These are phyloP conservation scores for Neurospora sp. DNA, from an alignment of 2,329 filamentous ascomycete species.

Conservation along the genomic window DNA sequence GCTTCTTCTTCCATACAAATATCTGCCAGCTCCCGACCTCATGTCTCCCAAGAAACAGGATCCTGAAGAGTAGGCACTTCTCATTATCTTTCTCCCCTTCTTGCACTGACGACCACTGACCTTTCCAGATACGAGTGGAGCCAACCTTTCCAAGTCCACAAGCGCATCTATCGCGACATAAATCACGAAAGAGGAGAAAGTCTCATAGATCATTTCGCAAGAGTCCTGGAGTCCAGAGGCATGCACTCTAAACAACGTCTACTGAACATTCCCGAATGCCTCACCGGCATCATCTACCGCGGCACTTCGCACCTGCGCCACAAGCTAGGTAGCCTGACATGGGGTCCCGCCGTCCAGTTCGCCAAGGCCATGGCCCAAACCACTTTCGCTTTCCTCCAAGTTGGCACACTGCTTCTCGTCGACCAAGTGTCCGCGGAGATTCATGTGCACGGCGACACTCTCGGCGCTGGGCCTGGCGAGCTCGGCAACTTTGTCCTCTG, in stretches of 20 bases:
- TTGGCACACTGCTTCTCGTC: constrained; percentile 37
- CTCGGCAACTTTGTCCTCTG: constrained; percentile 23
- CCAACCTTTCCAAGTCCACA: neutral
- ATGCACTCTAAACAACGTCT: neutral
- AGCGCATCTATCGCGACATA: neutral
- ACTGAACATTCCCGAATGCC: neutral
- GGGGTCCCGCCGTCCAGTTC: constrained; percentile 34
- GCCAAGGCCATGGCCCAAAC: constrained; percentile 36
- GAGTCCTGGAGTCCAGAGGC: neutral
- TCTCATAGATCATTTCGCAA: neutral
- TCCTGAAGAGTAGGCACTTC: neutral
- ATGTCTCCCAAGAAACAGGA: neutral
- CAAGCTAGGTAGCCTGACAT: constrained; percentile 34
- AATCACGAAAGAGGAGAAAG: neutral
- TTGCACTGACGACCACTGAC: neutral
- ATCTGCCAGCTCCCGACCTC: neutral
- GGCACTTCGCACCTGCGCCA: constrained; percentile 31
- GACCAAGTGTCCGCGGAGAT: constrained; percentile 35
- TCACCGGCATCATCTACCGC: constrained; percentile 18
- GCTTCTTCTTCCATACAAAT: neutral
- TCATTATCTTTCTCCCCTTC: neutral
- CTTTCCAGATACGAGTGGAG: neutral
- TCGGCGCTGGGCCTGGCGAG: constrained; percentile 22
- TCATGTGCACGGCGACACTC: constrained; percentile 35
- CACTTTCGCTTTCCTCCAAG: constrained; percentile 35